Base-by-base conservation (phyloP, 1,139 yeast species). In the Candida freyschussii region DNA sequence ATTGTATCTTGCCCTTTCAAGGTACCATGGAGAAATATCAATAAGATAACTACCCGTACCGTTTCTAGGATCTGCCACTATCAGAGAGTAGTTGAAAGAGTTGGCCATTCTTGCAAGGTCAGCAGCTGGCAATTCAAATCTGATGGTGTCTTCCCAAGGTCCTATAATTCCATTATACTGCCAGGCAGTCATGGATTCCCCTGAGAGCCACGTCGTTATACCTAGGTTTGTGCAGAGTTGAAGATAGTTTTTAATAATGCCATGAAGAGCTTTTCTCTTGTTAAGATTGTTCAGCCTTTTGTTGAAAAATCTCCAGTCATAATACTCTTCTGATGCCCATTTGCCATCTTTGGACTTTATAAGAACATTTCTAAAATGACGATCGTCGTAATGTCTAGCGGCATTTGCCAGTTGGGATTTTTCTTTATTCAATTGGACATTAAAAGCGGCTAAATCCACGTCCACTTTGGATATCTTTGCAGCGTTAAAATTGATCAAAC, bases 111-210 rank as follows among this genome's bases (percentile, higher is more conserved):
- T 44, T 5, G 57, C 39, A 30, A 72, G 47, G 17, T 72, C 71
- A 3, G 50, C 43, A 21, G 67, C 64, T 3, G 77, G 62, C 33
- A 72, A 51, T 45, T 73, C 78, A 17, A 72, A 70, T 43, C 65
- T 76, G 18, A 72, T 44, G 24, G 69, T 69, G 21, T 59, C 59
- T 44, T 74, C 77, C 77, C 78, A 74, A 1, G 78, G 78, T 32
- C 72, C 60, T 24, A 57, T 56, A 42, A 70, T 47, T 1, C 77
- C 78, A 42, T 72, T 73, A 64, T 72, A 62, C 39, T 61, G 60
- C 77, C 78, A 72, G 5, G 78, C 73, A 13, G 70, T 49, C 29
- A 73, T 50, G 0, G 76, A 53, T 2, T 75, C 78, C 43, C 69
- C 72, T 0, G 75, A 63, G 10, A 72, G 41, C 78, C 78, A 73